Percentiles rank a stretch among this genome's conserved stretches.
These are phyloP conservation scores for Eutrema heterophyllum DNA, from an alignment of 345 rosid genomes.

Conservation along the genomic window DNA sequence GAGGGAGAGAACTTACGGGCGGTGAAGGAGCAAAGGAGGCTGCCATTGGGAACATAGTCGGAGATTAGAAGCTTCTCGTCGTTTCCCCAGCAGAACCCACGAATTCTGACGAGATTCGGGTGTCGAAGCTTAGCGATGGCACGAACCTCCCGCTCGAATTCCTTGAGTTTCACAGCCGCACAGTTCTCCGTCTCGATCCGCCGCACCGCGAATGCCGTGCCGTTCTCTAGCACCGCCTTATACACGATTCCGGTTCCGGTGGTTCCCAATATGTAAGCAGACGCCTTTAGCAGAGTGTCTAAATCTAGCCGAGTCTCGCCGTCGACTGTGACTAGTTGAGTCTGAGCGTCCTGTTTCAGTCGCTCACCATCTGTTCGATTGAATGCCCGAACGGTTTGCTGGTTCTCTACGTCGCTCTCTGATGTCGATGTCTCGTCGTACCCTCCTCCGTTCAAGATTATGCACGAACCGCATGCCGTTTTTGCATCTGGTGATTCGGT, in stretches of 20 bases:
- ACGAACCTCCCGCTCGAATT: constrained; percentile 68
- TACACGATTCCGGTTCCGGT: constrained; percentile 67
- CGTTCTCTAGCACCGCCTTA: constrained; percentile 75
- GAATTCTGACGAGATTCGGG: constrained; percentile 61
- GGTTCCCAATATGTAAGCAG: constrained; percentile 75
- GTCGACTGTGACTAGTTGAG: constrained; percentile 55
- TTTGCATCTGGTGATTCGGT: constrained; percentile 24
- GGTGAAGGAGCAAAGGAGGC: constrained; percentile 48
- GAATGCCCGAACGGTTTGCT: neutral
- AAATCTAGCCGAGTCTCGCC: constrained; percentile 68
- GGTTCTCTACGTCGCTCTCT: constrained; percentile 53
- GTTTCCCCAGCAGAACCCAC: constrained; percentile 83
- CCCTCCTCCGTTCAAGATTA: constrained; percentile 35
- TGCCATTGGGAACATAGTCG: constrained; percentile 70
- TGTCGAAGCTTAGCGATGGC: constrained; percentile 62
- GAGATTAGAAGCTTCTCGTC: constrained; percentile 85
- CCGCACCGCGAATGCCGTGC: constrained; percentile 70
- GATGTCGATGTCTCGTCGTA: constrained; percentile 41
- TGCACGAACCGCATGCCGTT: constrained; percentile 58
- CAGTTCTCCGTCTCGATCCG: constrained; percentile 70
- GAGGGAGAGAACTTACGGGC: constrained; percentile 45
- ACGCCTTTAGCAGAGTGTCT: constrained; percentile 71
- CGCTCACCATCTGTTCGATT: constrained; percentile 14
- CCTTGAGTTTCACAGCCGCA: constrained; percentile 42
- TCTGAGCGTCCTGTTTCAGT: constrained; percentile 28